Conservation (phyloP, 2,329 filamentous ascomycete genomes). For the Microcera coccophila region DNA sequence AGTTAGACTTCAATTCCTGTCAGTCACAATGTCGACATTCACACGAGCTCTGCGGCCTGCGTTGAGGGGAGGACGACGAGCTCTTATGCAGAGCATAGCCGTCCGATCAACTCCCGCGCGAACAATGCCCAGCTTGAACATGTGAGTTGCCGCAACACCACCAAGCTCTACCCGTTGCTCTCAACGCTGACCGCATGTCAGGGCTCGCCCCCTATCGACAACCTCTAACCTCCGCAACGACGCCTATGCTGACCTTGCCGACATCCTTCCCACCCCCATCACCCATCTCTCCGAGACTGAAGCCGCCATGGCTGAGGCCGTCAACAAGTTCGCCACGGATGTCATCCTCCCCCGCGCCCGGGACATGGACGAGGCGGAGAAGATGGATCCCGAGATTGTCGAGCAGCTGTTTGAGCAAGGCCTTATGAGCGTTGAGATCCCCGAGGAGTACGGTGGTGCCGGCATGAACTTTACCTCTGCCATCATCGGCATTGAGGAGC, state of each 20-base stretch:
- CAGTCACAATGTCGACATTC: slow-evolving; percentile 38
- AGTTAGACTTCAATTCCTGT: neutral
- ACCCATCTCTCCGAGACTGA: slow-evolving; percentile 89
- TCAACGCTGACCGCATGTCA: slow-evolving; percentile 17
- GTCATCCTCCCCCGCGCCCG: slow-evolving; percentile 85
- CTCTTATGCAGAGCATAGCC: slow-evolving; percentile 29
- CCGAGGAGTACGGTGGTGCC: slow-evolving; percentile 91
- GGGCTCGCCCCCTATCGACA: slow-evolving; percentile 55
- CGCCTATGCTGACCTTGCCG: slow-evolving; percentile 57
- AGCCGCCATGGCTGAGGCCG: slow-evolving; percentile 80
- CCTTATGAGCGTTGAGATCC: slow-evolving; percentile 95
- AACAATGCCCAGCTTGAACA: slow-evolving; percentile 17
- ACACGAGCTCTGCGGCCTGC: slow-evolving; percentile 50
- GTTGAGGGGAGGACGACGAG: slow-evolving; percentile 43
- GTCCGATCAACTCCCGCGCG: slow-evolving; percentile 18
- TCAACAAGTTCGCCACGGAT: slow-evolving; percentile 86
- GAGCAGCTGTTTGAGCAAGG: slow-evolving; percentile 97
- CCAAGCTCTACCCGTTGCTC: neutral
- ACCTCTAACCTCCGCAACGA: slow-evolving; percentile 51
- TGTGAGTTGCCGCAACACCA: slow-evolving; percentile 21
- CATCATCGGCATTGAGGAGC: slow-evolving; percentile 94
- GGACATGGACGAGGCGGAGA: slow-evolving; percentile 95
- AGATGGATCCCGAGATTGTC: slow-evolving; percentile 83
- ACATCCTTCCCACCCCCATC: slow-evolving; percentile 86
- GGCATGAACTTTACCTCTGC: slow-evolving; percentile 99